A percentile compares a stretch with the other conserved stretches of the same genome.
phyloP scores from a whole-genome alignment of 306 rosid genomes.

The Castanea crenata region DNA sequence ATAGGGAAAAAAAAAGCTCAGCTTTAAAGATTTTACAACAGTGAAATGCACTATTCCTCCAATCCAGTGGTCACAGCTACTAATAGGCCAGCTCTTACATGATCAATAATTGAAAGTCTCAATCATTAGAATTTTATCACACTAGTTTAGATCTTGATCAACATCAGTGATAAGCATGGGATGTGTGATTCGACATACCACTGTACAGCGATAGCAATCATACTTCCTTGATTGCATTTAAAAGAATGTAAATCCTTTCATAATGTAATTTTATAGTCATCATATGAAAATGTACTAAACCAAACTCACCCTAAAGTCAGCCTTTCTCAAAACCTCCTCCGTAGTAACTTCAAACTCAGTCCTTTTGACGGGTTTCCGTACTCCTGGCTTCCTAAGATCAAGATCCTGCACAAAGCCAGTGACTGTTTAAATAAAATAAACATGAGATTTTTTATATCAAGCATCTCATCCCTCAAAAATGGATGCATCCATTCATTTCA shows the following conservation, averaged over 20 bases:
- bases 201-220: background rate
- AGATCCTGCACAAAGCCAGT: constrained; percentile 39
- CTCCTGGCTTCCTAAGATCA: constrained; percentile 42
- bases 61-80: background rate
- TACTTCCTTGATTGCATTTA: background rate
- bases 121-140: background rate
- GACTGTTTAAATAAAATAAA: background rate
- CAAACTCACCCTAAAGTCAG: constrained; percentile 58
- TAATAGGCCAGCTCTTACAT: background rate
- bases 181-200: background rate
- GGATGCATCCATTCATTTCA: background rate
- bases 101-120: background rate
- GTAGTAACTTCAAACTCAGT: constrained; percentile 39
- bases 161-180: background rate
- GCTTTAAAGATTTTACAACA: background rate
- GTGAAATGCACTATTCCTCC: background rate
- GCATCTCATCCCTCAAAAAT: background rate
- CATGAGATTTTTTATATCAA: background rate
- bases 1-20: background rate
- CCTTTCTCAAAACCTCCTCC: constrained; percentile 44
- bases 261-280: background rate
- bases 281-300: background rate
- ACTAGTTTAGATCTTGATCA: background rate
- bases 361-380: constrained; percentile 22
- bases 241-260: background rate